Conservation (phyloP, 2,329 filamentous ascomycete species). For the Moelleriella libera region DNA sequence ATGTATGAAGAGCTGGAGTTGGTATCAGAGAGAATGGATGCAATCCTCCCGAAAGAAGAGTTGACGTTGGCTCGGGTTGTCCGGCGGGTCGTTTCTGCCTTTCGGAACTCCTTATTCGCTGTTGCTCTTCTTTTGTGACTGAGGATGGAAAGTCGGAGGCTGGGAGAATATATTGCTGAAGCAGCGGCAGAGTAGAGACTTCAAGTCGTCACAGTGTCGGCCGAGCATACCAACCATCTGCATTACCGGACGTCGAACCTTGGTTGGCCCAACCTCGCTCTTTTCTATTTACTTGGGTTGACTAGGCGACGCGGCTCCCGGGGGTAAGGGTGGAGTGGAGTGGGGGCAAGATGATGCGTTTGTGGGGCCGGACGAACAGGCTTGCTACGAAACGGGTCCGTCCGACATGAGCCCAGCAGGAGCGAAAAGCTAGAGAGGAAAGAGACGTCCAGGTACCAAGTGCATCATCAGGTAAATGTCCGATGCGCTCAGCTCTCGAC, state of each 20-base stretch:
- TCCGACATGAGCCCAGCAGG: no score
- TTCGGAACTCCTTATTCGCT: no score
- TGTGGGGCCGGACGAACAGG: constrained; percentile 5
- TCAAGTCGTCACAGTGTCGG: neutral
- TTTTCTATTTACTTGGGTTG: constrained; percentile 18
- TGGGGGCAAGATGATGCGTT: neutral
- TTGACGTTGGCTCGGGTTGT: neutral
- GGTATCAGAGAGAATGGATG: neutral
- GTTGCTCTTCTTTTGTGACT: no score
- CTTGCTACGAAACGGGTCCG: no score
- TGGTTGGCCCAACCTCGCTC: constrained; percentile 17
- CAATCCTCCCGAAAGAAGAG: neutral
- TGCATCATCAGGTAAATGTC: no score
- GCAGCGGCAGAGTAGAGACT: neutral
- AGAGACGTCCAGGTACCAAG: no score
- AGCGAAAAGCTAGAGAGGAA: no score
- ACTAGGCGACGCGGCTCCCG: constrained; percentile 9
- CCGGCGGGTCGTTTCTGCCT: neutral
- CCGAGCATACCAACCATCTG: constrained; percentile 4
- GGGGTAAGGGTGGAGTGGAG: no score
- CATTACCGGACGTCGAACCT: constrained; percentile 4
- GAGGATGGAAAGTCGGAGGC: neutral
- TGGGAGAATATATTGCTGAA: no score
- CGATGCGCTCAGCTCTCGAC: no score
- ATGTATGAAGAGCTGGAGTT: constrained; percentile 1